phyloP scores from a whole-genome alignment of 1,139 yeast species.

The Candida sojae region DNA sequence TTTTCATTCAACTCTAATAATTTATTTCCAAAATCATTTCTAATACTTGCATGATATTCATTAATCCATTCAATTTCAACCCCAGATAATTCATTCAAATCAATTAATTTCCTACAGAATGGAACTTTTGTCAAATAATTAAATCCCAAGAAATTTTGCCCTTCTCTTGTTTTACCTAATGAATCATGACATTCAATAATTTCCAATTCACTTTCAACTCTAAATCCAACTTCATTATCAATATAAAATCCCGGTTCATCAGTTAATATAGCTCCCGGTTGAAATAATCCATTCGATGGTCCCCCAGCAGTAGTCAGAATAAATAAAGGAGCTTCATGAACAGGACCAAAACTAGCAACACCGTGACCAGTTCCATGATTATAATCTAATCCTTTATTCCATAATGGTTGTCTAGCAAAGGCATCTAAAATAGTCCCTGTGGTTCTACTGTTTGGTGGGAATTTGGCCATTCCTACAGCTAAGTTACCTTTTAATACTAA shows the following conservation, averaged over 20 bases:
- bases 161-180: constrained; percentile 37
- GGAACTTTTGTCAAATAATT: constrained; percentile 57
- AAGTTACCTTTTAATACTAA: constrained; percentile 58
- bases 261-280: constrained; percentile 51
- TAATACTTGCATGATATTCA: constrained; percentile 41
- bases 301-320: constrained; percentile 43
- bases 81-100: constrained; percentile 30
- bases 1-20: constrained; percentile 40
- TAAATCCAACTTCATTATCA: constrained; percentile 52
- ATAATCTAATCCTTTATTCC: constrained; percentile 55
- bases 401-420: constrained; percentile 52
- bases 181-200: constrained; percentile 34
- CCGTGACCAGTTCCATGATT: constrained; percentile 67
- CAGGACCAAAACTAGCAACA: constrained; percentile 56
- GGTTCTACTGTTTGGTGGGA: constrained; percentile 39
- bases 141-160: constrained; percentile 42
- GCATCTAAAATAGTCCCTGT: constrained; percentile 52
- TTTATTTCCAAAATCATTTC: constrained; percentile 35
- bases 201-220: constrained; percentile 56
- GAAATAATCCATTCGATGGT: constrained; percentile 30
- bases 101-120: constrained; percentile 50
- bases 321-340: constrained; percentile 58
- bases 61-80: constrained; percentile 57
- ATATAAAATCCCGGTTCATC: constrained; percentile 61
- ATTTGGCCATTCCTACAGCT: constrained; percentile 54